phyloP scores from a whole-genome alignment of 768 basidiomycete genomes.

The Tephrocybe sp. region DNA sequence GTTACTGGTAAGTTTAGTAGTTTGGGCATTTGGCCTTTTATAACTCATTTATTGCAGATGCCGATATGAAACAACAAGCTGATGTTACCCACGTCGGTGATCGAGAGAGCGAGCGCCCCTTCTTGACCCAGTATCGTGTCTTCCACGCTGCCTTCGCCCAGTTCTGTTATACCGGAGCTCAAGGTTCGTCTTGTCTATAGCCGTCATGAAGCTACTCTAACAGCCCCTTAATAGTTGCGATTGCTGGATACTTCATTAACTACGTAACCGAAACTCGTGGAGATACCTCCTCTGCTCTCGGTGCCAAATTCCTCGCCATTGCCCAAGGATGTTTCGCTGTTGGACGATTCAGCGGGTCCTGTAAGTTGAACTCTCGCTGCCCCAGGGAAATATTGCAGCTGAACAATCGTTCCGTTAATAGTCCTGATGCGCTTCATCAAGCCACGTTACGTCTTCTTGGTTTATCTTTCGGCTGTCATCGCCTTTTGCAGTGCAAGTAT shows the following conservation, averaged over 20 bases:
- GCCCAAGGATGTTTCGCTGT: slow-evolving; percentile 31
- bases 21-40: not conserved
- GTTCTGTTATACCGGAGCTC: slow-evolving; percentile 30
- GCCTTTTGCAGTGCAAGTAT: slow-evolving; percentile 28
- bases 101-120: slow-evolving; percentile 22
- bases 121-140: slow-evolving; percentile 26
- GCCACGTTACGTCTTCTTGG: slow-evolving; percentile 26
- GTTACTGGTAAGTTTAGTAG: slow-evolving; percentile 23
- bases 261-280: slow-evolving; percentile 27
- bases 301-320: slow-evolving; percentile 29
- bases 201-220: not conserved
- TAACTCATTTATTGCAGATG: slow-evolving; percentile 16
- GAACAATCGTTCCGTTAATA: not conserved
- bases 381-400: not conserved
- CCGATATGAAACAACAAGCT: slow-evolving; percentile 32
- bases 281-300: slow-evolving; percentile 20
- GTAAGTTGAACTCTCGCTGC: slow-evolving; percentile 14
- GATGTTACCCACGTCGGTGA: slow-evolving; percentile 28
- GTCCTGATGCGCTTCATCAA: slow-evolving; percentile 27
- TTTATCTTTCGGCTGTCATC: slow-evolving; percentile 25
- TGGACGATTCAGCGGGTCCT: slow-evolving; percentile 28
- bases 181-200: slow-evolving; percentile 19
- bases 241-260: slow-evolving; percentile 32
- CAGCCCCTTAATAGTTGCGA: slow-evolving; percentile 21
- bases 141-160: slow-evolving; percentile 32